Evolutionary conservation across 805 yeast species (phyloP), one percentile per base, ranked within the genome.

Genomic region (Pichia paraexigua): DNA sequence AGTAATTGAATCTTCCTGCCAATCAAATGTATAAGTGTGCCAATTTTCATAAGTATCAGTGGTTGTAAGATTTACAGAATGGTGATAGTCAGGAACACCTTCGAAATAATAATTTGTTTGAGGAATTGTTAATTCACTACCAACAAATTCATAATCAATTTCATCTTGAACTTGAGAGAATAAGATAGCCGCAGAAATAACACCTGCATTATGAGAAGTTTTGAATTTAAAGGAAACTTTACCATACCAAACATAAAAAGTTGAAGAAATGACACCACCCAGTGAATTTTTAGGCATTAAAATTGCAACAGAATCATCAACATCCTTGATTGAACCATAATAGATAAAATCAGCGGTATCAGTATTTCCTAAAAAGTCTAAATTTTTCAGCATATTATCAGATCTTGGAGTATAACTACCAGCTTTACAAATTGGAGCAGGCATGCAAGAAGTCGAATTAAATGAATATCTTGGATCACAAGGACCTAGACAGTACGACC

Each of bases 131-230:
- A 87, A 68, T 62, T 85, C 79, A 61, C 78, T 77, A 53, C 98
- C 98, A 56, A 89, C 84, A 59, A 82, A 84, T 72, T 91, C 97
- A 63, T 70, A 82, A 77, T 91, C 97, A 60, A 90, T 77, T 75
- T 91, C 97, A 72, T 90, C 97, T 74, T 87, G 82, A 42, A 84
- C 88, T 64, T 87, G 86, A 9, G 96, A 87, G 68, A 80, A 84
- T 48, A 88, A 66, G 67, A 90, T 88, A 61, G 83, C 80, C 30
- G 96, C 91, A 17, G 95, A 77, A 53, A 90, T 78, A 39, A 90
- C 96, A 74, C 97, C 97, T 11, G 69, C 74, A 40, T 76, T 76
- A 63, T 80, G 87, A 1, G 96, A 85, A 0, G 92, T 73, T 71
- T 85, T 89, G 61, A 89, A 61, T 47, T 72, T 77, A 46, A 85